Evolutionary conservation across 2,329 filamentous ascomycete species (phyloP), one percentile per base, ranked within the genome.

Genomic region (Aspergillus sp.): DNA sequence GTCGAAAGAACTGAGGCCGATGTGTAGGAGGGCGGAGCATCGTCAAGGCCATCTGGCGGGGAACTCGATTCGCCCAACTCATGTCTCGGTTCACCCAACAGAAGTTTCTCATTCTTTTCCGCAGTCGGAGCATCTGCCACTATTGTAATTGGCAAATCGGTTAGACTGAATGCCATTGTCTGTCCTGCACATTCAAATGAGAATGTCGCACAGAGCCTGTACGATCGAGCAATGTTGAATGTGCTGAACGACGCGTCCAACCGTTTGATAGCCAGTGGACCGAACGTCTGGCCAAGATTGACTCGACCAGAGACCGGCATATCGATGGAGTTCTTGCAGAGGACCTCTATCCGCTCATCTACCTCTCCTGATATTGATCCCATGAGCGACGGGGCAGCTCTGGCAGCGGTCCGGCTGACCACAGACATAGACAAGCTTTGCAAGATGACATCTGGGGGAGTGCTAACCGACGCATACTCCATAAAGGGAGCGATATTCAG

Each of bases 161-260:
- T 10, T n/a, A 44, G 17, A 25, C 23, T 41, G 17, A 50, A 52
- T 17, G 41, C 38, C 1, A 49, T 20, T 3, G 47, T 47, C 11
- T 52, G 52, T 4, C 52, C 52, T 2, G 49, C 52, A 20, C 55
- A 57, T 23, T 55, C 49, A 41, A 57, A 52, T 5, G 16, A n/a
- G 20, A 55, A 47, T 9, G 38, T 47, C 3, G 41, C 54, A 3
- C 17, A 45, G 13, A 58, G 19, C 40, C 36, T 21, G 38, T 56
- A 58, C 4, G 43, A 36, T 10, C 56, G 16, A 23, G 31, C 44
- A 2, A 56, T 43, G 20, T 54, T 58, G 32, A 58, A 58, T 7
- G 54, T 58, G 42, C 29, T 41, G 20, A 58, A 54, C 2, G 54
- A 54, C 9, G 54, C 48, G 7, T 56, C 54, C 38, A 50, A 45